Percentiles rank a stretch among this genome's conserved stretches.
These are phyloP conservation scores for Glycine latifolia DNA, from an alignment of 306 rosid species.

Conservation along the genomic window DNA sequence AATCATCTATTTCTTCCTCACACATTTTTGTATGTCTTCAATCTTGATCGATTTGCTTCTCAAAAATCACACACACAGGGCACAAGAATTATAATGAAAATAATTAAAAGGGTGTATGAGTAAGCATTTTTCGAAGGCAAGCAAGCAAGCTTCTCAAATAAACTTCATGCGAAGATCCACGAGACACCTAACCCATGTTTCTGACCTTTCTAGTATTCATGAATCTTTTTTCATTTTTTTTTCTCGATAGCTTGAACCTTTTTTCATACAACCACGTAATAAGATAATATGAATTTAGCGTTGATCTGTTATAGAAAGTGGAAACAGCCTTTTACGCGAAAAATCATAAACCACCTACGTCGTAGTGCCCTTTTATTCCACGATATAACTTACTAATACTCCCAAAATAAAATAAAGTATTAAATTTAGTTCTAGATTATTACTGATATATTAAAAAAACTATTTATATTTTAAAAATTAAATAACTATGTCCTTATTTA, in stretches of 20 bases:
- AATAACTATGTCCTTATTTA: not conserved
- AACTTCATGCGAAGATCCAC: too few relatives aligned
- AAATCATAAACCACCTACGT: not conserved
- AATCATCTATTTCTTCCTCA: not conserved
- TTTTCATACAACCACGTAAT: not conserved
- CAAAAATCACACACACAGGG: too few relatives aligned
- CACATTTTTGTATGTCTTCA: conserved; percentile 6
- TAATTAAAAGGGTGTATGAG: not conserved
- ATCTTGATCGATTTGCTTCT: not conserved
- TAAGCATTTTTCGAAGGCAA: too few relatives aligned
- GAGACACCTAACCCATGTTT: not conserved
- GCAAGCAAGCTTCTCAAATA: too few relatives aligned
- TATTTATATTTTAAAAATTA: not conserved
- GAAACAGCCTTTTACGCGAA: not conserved
- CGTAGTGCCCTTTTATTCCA: not conserved
- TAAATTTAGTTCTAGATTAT: too few relatives aligned
- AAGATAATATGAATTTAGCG: too few relatives aligned
- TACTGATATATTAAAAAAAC: not conserved
- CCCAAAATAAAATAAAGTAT: not conserved
- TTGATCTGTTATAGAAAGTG: not conserved
- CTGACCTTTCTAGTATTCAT: not conserved
- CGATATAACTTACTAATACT: not conserved
- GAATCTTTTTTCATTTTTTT: not conserved
- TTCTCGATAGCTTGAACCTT: too few relatives aligned
- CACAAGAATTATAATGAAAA: not conserved